These are phyloP conservation scores for Backusella westeae DNA, from an alignment of 192 early-diverging fungal species.

Conservation along the genomic window DNA sequence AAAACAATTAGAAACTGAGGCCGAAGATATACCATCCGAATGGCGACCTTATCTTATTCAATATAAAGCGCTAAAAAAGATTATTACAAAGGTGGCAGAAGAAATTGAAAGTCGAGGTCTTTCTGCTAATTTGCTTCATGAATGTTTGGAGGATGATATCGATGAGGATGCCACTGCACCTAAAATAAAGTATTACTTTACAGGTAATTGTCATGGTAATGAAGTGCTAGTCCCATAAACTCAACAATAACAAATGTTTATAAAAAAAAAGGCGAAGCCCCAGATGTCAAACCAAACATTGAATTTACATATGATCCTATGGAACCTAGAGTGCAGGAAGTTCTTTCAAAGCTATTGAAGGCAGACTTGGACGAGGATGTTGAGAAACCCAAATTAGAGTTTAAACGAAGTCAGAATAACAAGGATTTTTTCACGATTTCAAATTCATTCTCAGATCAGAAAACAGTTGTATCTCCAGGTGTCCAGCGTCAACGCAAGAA, in stretches of 20 bases:
- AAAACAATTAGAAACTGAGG: constrained; percentile 63
- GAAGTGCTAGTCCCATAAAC: not conserved
- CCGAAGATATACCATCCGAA: constrained; percentile 66
- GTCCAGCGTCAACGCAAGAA: not conserved
- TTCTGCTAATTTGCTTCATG: constrained; percentile 30
- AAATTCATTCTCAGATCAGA: not conserved
- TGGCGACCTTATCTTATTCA: constrained; percentile 77
- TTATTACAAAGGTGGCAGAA: constrained; percentile 66
- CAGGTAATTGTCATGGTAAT: constrained; percentile 14
- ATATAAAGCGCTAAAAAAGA: constrained; percentile 74
- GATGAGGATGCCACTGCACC: constrained; percentile 7
- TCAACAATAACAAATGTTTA: not conserved
- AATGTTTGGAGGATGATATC: constrained; percentile 20
- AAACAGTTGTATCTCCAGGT: not conserved
- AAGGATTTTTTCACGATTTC: constrained; percentile 9
- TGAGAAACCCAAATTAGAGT: constrained; percentile 6
- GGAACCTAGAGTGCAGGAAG: constrained; percentile 8
- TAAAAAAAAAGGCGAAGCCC: constrained; percentile 4
- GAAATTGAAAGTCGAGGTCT: constrained; percentile 58
- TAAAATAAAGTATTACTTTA: constrained; percentile 32
- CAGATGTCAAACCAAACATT: constrained; percentile 11
- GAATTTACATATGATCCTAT: constrained; percentile 14
- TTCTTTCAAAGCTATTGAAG: not conserved
- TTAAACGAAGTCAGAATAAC: not conserved
- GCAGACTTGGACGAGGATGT: not conserved